Evolutionary conservation across 805 yeast species (phyloP), one percentile per base, ranked within the genome.

Genomic region (Candida ficus): DNA sequence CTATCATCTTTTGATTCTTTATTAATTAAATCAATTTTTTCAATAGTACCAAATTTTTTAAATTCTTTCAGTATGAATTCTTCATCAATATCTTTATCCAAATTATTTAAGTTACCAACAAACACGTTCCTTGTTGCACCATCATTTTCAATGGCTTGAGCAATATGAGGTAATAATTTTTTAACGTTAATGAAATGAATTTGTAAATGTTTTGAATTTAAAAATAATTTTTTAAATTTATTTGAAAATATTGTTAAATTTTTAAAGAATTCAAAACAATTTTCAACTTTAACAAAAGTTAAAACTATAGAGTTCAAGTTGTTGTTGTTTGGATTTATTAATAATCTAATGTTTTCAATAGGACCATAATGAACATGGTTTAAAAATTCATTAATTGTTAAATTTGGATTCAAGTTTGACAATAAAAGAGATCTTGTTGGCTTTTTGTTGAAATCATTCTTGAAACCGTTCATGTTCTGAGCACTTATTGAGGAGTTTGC

Each of bases 51-150:
- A 62, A 74, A 80, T 33, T 59, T 60, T 12, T 70, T 59, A 40
- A 80, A 76, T 53, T 78, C 83, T 2, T 58, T 48, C 20, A 77
- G 54, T 29, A 80, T 53, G 18, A 63, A 65, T 0, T 56, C 60
- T 40, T 66, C 76, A 37, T 61, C 60, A 16, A 72, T 64, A 7
- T 50, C 56, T 30, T 53, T 54, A 23, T 70, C 59, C 12, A 64
- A 52, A 29, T 76, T 76, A 42, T 78, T 75, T 40, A 90, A 67
- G 49, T 78, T 78, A 12, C 96, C 96, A 44, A 91, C 68, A 56
- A 84, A 89, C 18, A 91, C 96, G 57, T 90, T 89, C 66, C 99
- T 78, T 17, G 97, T 86, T 3, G 98, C 98, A 32, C 90, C 88
- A 51, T 87, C 91, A 47, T 86, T 76, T 42, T 79, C 78, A 39